A percentile compares a stretch with the other conserved stretches of the same genome.
phyloP scores from a whole-genome alignment of 1,284 basidiomycete species.

The Cryptococcus sp. region DNA sequence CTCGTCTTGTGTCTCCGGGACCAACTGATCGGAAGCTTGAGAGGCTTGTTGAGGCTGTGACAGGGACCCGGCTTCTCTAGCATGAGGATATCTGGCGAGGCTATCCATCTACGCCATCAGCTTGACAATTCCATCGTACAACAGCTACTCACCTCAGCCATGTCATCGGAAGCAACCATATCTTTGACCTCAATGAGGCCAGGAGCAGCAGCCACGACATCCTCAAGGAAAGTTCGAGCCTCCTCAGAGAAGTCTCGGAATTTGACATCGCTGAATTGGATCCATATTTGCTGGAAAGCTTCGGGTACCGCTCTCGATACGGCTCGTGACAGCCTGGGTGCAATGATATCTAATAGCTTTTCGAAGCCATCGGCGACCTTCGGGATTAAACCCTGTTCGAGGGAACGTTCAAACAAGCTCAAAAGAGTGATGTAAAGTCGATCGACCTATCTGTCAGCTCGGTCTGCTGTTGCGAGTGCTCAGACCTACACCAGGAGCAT shows the following conservation, averaged over 20 bases:
- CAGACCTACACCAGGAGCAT: background rate
- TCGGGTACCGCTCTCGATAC: slow-evolving; percentile 16
- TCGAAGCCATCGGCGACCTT: slow-evolving; percentile 23
- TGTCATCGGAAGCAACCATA: slow-evolving; percentile 8
- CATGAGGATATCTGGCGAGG: slow-evolving; percentile 17
- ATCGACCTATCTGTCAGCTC: slow-evolving; percentile 25
- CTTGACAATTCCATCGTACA: background rate
- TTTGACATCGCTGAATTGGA: slow-evolving; percentile 20
- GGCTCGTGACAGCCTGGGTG: slow-evolving; percentile 32
- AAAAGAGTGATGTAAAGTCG: slow-evolving; percentile 29
- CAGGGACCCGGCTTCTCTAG: slow-evolving; percentile 3
- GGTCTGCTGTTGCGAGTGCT: background rate
- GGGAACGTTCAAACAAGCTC: slow-evolving; percentile 15
- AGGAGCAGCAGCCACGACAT: slow-evolving; percentile 29
- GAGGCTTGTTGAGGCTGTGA: background rate
- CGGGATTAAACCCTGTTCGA: slow-evolving; percentile 19
- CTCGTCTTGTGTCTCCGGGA: background rate
- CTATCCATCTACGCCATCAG: slow-evolving; percentile 19
- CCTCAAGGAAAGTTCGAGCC: slow-evolving; percentile 29
- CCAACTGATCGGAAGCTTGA: background rate
- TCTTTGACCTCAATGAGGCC: slow-evolving; percentile 33
- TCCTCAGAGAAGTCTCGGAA: slow-evolving; percentile 27
- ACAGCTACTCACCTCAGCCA: slow-evolving; percentile 15
- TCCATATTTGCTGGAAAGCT: slow-evolving; percentile 40
- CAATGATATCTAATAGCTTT: slow-evolving; percentile 28